Evolutionary conservation across 2,329 filamentous ascomycete genomes (phyloP).

Genomic region (Fusarium decemcellulare): DNA sequence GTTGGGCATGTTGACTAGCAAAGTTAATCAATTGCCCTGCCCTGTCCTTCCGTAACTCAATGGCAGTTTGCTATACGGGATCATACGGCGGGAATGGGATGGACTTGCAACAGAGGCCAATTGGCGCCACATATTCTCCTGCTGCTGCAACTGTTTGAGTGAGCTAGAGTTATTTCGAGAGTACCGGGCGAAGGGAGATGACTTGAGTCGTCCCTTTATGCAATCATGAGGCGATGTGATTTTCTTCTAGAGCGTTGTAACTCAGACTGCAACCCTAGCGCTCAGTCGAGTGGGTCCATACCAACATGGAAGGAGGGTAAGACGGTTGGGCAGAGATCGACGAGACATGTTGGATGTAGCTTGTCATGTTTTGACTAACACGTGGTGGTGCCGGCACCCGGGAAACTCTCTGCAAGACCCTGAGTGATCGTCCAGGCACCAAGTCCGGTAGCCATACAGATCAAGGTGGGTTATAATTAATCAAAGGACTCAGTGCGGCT

Average conservation of each 20-base stretch:
- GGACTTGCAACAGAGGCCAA: too few relatives aligned
- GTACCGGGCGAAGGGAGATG: neutral
- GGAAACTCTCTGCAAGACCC: neutral
- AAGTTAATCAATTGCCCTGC: neutral
- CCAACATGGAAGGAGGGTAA: neutral
- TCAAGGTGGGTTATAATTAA: too few relatives aligned
- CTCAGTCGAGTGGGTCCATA: neutral
- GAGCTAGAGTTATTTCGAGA: neutral
- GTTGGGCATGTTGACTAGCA: neutral
- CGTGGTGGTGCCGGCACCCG: conserved; percentile 1
- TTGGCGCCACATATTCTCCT: too few relatives aligned
- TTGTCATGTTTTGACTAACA: neutral
- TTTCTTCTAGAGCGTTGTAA: neutral
- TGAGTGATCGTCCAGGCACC: too few relatives aligned
- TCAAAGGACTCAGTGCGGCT: neutral
- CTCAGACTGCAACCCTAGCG: neutral
- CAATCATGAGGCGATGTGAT: neutral
- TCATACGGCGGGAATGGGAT: too few relatives aligned
- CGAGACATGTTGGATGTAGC: neutral
- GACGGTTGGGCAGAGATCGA: neutral
- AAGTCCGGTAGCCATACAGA: too few relatives aligned
- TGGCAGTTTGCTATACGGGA: too few relatives aligned
- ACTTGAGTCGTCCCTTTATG: neutral
- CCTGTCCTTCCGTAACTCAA: neutral
- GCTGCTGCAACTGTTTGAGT: too few relatives aligned